Base-by-base conservation (phyloP, 2,329 filamentous ascomycete species). In the Cladosporium phlei region DNA sequence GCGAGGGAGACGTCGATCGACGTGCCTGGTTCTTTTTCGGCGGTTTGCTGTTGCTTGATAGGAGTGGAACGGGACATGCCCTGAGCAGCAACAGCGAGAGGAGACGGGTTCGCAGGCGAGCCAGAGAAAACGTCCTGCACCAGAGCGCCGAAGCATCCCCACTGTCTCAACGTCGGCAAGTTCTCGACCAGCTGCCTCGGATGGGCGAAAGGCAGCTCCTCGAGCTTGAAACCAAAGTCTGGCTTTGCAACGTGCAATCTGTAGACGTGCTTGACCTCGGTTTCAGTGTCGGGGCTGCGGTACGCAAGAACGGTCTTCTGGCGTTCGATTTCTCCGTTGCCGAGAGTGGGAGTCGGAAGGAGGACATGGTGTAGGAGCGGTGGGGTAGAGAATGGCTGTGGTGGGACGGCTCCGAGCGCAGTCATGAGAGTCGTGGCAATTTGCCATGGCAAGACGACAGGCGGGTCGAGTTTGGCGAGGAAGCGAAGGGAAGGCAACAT, bases 141-240 rank as follows among this genome's bases (percentile, higher is more conserved):
- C 2, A 93, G 65, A 0, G 73, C 78, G 1, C 80, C 80, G 4
- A 88, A 69, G 54, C 85, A 81, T 0, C 84, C 83, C 59, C 88
- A 93, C 62, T 93, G 87, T 11, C 88, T 75, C 12, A 93, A 70
- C 3, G 76, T 71, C 0, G 87, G 86, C n/a, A 94, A 72, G 60
- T 90, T 79, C 44, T 79, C 75, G 5, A 90, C 70, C 3, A 94
- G 69, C 60, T 94, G 86, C 39, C 81, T 78, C 0, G 88, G 88
- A 58, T 94, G 88, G 2, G 80, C 79, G 59, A 94, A 91, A 0
- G 86, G 81, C 24, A 93, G 71, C 46, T 83, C 79, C 1, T 76
- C 77, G 7, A 94, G 64, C 3, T 74, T 72, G 47, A 82, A 77
- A 0, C 82, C 84, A 55, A 84, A 88, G 7, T 88, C 85, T 2